phyloP scores from a whole-genome alignment of 2,329 filamentous ascomycete genomes.

The Leptographium flavum region DNA sequence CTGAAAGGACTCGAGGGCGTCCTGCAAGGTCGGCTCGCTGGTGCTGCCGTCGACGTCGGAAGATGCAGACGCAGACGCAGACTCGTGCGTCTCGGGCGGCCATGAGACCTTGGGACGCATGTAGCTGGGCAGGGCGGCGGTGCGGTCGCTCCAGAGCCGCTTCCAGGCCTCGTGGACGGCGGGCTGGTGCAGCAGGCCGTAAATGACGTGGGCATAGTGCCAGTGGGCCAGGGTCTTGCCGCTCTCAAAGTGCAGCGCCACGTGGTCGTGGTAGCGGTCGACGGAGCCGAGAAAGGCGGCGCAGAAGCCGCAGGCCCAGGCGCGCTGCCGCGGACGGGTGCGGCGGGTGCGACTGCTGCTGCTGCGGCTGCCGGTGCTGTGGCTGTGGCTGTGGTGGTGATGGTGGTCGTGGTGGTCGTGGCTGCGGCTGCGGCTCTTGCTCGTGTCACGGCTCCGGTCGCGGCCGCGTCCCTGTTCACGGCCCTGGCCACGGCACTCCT shows the following conservation, averaged over 20 bases:
- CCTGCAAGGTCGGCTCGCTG: conserved; percentile 28
- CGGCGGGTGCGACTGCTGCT: background rate
- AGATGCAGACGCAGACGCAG: background rate
- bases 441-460: background rate
- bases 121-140: conserved; percentile 27
- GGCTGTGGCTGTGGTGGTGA: background rate
- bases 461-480: conserved; percentile 35
- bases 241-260: conserved; percentile 51
- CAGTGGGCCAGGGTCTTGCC: conserved; percentile 50
- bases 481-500: conserved; percentile 47
- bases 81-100: conserved; percentile 33
- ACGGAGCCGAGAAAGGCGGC: conserved; percentile 46
- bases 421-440: background rate
- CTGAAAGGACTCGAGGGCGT: conserved; percentile 51
- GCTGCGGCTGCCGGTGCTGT: background rate
- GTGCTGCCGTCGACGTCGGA: no score
- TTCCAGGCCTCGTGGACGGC: conserved; percentile 49
- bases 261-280: conserved; percentile 54
- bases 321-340: conserved; percentile 43
- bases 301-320: conserved; percentile 57
- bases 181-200: conserved; percentile 52
- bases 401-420: no score
- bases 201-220: conserved; percentile 56
- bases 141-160: conserved; percentile 31
- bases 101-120: conserved; percentile 45